Percentiles rank a stretch among this genome's conserved stretches.
Conservation (phyloP, 352 stramenopile species). For the Phytophthora cactorum region DNA sequence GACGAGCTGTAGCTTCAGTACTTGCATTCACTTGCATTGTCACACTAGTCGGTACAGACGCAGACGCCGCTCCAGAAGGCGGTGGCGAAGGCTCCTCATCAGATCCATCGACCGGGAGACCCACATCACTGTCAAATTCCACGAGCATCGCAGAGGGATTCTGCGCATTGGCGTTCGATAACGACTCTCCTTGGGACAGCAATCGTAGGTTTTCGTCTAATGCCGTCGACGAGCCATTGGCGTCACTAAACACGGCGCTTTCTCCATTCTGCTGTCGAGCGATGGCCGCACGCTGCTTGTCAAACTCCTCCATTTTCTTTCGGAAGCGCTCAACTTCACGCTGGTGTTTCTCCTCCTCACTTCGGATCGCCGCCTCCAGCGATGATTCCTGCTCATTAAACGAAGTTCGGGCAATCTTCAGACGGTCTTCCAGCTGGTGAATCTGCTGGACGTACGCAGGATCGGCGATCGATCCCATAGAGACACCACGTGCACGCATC, state of each 20-base stretch:
- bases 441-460: conserved; percentile 65
- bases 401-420: conserved; percentile 61
- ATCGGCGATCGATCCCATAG: conserved; percentile 62
- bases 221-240: conserved; percentile 31
- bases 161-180: conserved; percentile 14
- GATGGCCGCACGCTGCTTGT: conserved; percentile 77
- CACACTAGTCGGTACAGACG: conserved; percentile 9
- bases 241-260: conserved; percentile 25
- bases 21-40: conserved; percentile 13
- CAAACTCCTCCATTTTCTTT: conserved; percentile 86
- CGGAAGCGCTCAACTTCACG: conserved; percentile 84
- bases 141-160: conserved; percentile 25
- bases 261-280: conserved; percentile 64
- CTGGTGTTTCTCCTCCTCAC: conserved; percentile 83
- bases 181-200: conserved; percentile 33
- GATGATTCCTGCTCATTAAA: conserved; percentile 79
- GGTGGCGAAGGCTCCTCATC: conserved; percentile 25
- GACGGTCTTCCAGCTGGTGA: conserved; percentile 65
- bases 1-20: conserved; percentile 8
- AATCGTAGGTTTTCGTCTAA: conserved; percentile 37
- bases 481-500: conserved; percentile 62
- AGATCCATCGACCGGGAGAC: conserved; percentile 31
- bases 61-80: conserved; percentile 11
- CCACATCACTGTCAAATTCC: conserved; percentile 37
- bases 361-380: conserved; percentile 75